phyloP scores from a whole-genome alignment of 192 early-diverging fungal species.

The Coemansia sp. region DNA sequence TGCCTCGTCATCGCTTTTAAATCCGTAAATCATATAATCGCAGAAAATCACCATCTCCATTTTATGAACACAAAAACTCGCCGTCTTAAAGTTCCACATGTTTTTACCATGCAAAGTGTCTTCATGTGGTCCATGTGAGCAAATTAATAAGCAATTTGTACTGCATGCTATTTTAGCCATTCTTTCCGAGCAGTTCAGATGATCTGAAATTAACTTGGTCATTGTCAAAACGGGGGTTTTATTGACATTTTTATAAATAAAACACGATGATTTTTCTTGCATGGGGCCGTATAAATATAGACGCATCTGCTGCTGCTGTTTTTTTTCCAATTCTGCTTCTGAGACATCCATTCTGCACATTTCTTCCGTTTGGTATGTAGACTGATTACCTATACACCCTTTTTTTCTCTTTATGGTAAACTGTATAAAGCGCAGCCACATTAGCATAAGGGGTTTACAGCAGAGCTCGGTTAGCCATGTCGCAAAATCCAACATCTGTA shows the following conservation, averaged over 20 bases:
- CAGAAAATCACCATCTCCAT: no score
- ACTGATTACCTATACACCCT: background rate
- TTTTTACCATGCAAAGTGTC: no score
- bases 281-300: no score
- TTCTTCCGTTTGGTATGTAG: background rate
- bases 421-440: background rate
- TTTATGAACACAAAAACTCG: no score
- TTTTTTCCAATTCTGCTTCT: background rate
- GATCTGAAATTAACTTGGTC: background rate
- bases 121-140: no score
- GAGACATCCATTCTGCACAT: background rate
- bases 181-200: no score
- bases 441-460: background rate
- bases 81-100: no score
- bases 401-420: background rate
- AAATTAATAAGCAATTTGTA: no score
- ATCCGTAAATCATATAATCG: no score
- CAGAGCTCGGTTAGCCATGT: background rate
- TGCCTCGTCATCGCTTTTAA: no score
- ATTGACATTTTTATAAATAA: conserved; percentile 6
- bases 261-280: conserved; percentile 2
- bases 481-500: background rate
- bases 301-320: background rate
- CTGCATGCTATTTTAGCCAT: no score
- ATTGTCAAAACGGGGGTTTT: conserved; percentile 4